Evolutionary conservation across 768 basidiomycete genomes (phyloP), one percentile per base, ranked within the genome.

Genomic region (Austroboletus eburneus): DNA sequence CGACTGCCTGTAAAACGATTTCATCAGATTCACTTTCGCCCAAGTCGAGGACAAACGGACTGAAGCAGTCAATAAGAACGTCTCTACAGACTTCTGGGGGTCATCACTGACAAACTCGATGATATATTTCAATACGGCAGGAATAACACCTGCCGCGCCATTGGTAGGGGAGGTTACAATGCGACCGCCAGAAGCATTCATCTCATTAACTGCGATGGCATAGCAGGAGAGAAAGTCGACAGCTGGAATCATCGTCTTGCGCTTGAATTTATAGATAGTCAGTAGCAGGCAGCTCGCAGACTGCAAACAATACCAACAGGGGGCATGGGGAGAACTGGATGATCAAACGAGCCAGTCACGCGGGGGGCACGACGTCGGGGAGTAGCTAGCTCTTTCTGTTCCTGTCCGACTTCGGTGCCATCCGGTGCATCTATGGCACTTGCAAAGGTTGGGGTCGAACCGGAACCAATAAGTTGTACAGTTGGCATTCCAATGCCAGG

Each of bases 141-240:
- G 95, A 43, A 97, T 95, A 36, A 97, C 87, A 7, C 94, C 95
- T 9, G 87, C 87, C 0, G 93, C 91, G 36, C 94, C 94, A 59
- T 93, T 93, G 6, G 93, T 94, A 3, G 90, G 94, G 5, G 89
- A 88, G 2, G 94, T 97, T 38, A 98, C 94, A 43, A 98, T 95
- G 25, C 94, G 77, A 0, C 94, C 94, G 0, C 94, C 93, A 24
- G 81, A 77, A 4, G 93, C 93, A 58, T 95, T 96, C 12, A 95
- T 92, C 64, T 96, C 94, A 58, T 95, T 95, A 12, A 93, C 91
- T 16, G 91, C 90, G 44, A 93, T 94, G 3, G 92, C 94, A 65
- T 96, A 97, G 50, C 90, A 91, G 2, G 87, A 88, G 49, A 98
- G 70, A 60, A 93, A 94, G 60, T 98, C 93, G 68, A 98, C 82